These are phyloP conservation scores for Xylaria digitata DNA, from an alignment of 2,329 filamentous ascomycete species.

Conservation along the genomic window DNA sequence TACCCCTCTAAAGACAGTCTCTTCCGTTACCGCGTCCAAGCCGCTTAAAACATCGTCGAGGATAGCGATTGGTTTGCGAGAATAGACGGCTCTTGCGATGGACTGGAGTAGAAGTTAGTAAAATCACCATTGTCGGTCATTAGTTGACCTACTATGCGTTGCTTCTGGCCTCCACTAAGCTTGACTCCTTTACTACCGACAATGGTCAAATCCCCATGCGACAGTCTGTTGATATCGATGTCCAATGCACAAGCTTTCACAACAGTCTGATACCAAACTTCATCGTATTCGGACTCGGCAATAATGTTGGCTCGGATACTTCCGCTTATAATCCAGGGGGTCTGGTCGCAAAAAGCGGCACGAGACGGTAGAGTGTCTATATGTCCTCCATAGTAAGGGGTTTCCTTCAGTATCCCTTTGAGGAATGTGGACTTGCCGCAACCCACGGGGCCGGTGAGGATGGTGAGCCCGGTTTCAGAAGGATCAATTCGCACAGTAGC, in stretches of 20 bases:
- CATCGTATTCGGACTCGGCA: conserved; percentile 43
- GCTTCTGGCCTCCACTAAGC: conserved; percentile 43
- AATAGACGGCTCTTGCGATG: conserved; percentile 32
- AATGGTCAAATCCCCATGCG: conserved; percentile 39
- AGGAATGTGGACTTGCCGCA: conserved; percentile 33
- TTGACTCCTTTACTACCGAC: conserved; percentile 41
- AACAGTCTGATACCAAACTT: conserved; percentile 44
- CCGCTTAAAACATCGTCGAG: conserved; percentile 32
- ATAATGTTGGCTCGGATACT: conserved; percentile 51
- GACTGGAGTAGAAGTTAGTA: conserved; percentile 13
- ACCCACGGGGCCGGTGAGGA: conserved; percentile 30
- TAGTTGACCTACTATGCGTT: conserved; percentile 35
- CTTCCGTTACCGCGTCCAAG: conserved; percentile 25
- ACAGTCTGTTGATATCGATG: conserved; percentile 46
- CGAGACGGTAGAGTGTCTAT: not conserved
- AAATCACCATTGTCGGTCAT: not conserved
- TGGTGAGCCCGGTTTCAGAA: conserved; percentile 21
- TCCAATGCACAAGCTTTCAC: conserved; percentile 40
- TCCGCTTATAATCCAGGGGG: conserved; percentile 50
- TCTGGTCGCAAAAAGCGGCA: conserved; percentile 33
- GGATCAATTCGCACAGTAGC: conserved; percentile 20
- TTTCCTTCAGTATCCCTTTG: conserved; percentile 30
- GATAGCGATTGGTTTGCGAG: conserved; percentile 22
- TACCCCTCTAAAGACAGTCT: conserved; percentile 15
- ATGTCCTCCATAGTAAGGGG: conserved; percentile 10